A percentile compares a stretch with the other conserved stretches of the same genome.
These are phyloP conservation scores for Boletus reticulatus DNA, from an alignment of 768 basidiomycete genomes.

Conservation along the genomic window DNA sequence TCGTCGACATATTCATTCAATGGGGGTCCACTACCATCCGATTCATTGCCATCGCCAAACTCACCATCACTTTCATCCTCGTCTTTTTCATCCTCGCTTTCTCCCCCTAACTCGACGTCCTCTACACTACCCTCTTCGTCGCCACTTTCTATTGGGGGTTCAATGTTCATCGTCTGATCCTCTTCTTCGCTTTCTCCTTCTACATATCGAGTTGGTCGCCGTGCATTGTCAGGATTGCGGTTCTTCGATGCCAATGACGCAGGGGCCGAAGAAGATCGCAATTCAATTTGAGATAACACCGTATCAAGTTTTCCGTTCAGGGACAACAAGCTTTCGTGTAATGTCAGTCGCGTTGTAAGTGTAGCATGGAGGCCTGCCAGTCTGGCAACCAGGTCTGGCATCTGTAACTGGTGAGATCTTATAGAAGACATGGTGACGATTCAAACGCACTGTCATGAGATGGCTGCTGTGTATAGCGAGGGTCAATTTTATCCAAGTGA, in stretches of 20 bases:
- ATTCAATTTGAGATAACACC: slow-evolving; percentile 90
- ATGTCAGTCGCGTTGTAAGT: slow-evolving; percentile 70
- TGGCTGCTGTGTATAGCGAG: slow-evolving; percentile 85
- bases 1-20: slow-evolving; percentile 59
- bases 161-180: slow-evolving; percentile 50
- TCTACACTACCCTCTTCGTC: slow-evolving; percentile 76
- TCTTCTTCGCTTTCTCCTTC: slow-evolving; percentile 80
- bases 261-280: slow-evolving; percentile 74
- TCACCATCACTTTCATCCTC: slow-evolving; percentile 43
- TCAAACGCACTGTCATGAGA: slow-evolving; percentile 81
- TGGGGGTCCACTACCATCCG: slow-evolving; percentile 39
- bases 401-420: slow-evolving; percentile 43
- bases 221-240: slow-evolving; percentile 36
- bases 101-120: slow-evolving; percentile 71
- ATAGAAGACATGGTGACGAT: neutral
- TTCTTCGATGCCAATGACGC: slow-evolving; percentile 47
- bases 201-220: slow-evolving; percentile 55
- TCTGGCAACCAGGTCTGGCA: slow-evolving; percentile 88
- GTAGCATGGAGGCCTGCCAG: slow-evolving; percentile 83
- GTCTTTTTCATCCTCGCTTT: slow-evolving; percentile 51
- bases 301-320: slow-evolving; percentile 90
- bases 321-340: slow-evolving; percentile 83
- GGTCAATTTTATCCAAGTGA: slow-evolving; percentile 79
- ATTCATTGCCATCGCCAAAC: slow-evolving; percentile 38
- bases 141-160: slow-evolving; percentile 59